These are phyloP conservation scores for Mortierella sp. DNA, from an alignment of 371 early-diverging fungal genomes.

Conservation along the genomic window DNA sequence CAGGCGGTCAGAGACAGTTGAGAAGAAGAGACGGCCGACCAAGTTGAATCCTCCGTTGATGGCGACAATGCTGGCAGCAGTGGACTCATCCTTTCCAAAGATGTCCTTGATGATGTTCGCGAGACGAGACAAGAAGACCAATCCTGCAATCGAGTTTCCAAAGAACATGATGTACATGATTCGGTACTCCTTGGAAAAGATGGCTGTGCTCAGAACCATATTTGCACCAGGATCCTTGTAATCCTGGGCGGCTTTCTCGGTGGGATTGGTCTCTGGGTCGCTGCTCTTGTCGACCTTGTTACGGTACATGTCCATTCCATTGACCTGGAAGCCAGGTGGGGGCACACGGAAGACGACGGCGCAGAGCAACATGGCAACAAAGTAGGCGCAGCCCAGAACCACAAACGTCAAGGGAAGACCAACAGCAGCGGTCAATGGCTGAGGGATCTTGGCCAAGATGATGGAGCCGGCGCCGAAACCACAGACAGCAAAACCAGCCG, in stretches of 20 bases:
- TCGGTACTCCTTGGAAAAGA: conserved; percentile 65
- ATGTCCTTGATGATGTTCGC: conserved; percentile 66
- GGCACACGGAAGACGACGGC: conserved; percentile 69
- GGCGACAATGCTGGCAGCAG: conserved; percentile 68
- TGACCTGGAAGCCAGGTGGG: conserved; percentile 72
- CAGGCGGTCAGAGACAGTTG: conserved; percentile 66
- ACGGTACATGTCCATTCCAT: conserved; percentile 67
- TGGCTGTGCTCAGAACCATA: conserved; percentile 64
- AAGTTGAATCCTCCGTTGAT: conserved; percentile 76
- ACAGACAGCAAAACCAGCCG: conserved; percentile 73
- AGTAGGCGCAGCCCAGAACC: conserved; percentile 60
- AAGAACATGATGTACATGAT: conserved; percentile 73
- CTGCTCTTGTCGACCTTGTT: conserved; percentile 55
- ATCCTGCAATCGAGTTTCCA: conserved; percentile 67
- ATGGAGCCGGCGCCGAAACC: conserved; percentile 80
- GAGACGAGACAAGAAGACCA: conserved; percentile 74
- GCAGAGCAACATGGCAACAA: conserved; percentile 56
- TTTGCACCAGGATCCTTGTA: conserved; percentile 30
- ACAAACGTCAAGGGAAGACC: conserved; percentile 69
- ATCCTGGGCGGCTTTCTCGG: conserved; percentile 25
- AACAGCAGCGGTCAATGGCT: conserved; percentile 60
- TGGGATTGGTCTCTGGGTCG: conserved; percentile 21
- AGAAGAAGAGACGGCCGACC: conserved; percentile 68
- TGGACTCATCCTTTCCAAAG: conserved; percentile 59
- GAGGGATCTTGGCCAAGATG: conserved; percentile 69